A percentile compares a stretch with the other conserved stretches of the same genome.
Conservation (phyloP, 2,329 filamentous ascomycete genomes). For the Tolypocladium tropicale region DNA sequence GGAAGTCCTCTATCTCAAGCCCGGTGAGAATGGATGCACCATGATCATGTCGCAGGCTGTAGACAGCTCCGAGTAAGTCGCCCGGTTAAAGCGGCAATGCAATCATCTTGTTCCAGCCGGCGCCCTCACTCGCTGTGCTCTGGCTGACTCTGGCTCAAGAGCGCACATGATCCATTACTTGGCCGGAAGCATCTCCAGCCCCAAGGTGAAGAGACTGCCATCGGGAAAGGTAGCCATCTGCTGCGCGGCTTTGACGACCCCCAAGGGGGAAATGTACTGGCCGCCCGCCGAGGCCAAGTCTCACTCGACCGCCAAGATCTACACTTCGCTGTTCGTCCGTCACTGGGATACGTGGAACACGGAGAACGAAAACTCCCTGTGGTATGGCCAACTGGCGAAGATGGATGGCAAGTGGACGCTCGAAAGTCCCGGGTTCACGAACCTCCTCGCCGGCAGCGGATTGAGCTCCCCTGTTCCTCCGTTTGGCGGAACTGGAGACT, state of each 20-base stretch:
- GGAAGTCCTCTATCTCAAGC: slow-evolving; percentile 46
- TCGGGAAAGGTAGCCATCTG: slow-evolving; percentile 42
- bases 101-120: background rate
- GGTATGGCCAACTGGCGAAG: slow-evolving; percentile 53
- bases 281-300: slow-evolving; percentile 48
- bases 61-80: slow-evolving; percentile 27
- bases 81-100: slow-evolving; percentile 2
- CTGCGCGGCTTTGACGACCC: slow-evolving; percentile 53
- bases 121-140: background rate
- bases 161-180: slow-evolving; percentile 37
- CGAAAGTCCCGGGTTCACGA: slow-evolving; percentile 39
- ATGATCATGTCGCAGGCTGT: slow-evolving; percentile 31
- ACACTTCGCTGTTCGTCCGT: slow-evolving; percentile 65
- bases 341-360: slow-evolving; percentile 76
- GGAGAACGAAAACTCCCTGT: slow-evolving; percentile 60
- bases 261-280: slow-evolving; percentile 61
- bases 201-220: slow-evolving; percentile 44
- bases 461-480: slow-evolving; percentile 62
- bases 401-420: slow-evolving; percentile 30
- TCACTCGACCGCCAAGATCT: slow-evolving; percentile 57
- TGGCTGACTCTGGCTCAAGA: slow-evolving; percentile 11
- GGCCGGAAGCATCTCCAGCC: slow-evolving; percentile 43
- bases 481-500: slow-evolving; percentile 73
- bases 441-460: slow-evolving; percentile 49
- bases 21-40: slow-evolving; percentile 35